A percentile compares a stretch with the other conserved stretches of the same genome.
phyloP scores from a whole-genome alignment of 2,329 filamentous ascomycete species.

The Teratosphaeriaceae sp. region DNA sequence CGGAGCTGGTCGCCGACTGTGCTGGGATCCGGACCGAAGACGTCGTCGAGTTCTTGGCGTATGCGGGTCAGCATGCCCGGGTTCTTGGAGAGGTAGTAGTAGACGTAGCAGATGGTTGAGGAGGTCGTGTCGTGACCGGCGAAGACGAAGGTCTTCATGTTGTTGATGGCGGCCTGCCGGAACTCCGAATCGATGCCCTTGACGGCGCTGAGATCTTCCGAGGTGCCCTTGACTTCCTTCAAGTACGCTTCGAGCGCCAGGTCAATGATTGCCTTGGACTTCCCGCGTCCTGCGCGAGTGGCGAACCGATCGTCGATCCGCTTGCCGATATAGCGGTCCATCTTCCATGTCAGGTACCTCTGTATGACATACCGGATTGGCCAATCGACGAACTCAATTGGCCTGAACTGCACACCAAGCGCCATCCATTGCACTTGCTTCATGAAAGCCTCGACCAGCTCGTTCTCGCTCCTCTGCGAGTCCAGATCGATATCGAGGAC shows the following conservation, averaged over 20 bases:
- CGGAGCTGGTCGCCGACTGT: conserved; percentile 32
- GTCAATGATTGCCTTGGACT: conserved; percentile 30
- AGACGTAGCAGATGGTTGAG: conserved; percentile 31
- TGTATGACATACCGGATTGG: conserved; percentile 26
- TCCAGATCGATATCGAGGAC: conserved; percentile 33
- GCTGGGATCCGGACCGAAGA: conserved; percentile 41
- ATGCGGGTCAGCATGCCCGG: conserved; percentile 30
- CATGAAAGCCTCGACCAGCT: conserved; percentile 32
- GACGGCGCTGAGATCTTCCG: conserved; percentile 15
- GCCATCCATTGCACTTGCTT: conserved; percentile 30
- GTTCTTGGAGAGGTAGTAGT: conserved; percentile 34
- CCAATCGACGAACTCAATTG: conserved; percentile 32
- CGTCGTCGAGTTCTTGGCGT: conserved; percentile 44
- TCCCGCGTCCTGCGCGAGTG: conserved; percentile 24
- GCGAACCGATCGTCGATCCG: conserved; percentile 33
- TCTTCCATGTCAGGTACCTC: conserved; percentile 30
- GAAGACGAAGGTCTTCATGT: conserved; percentile 37
- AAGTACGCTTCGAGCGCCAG: conserved; percentile 32
- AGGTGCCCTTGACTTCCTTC: conserved; percentile 30
- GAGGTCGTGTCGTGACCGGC: conserved; percentile 39
- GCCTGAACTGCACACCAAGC: conserved; percentile 29
- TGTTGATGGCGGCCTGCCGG: conserved; percentile 28
- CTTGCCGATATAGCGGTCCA: conserved; percentile 30
- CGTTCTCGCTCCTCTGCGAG: conserved; percentile 29
- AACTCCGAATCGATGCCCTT: conserved; percentile 32